A percentile compares a stretch with the other conserved stretches of the same genome.
Conservation (phyloP, 305 asterid species). For the Fraxinus baroniana region DNA sequence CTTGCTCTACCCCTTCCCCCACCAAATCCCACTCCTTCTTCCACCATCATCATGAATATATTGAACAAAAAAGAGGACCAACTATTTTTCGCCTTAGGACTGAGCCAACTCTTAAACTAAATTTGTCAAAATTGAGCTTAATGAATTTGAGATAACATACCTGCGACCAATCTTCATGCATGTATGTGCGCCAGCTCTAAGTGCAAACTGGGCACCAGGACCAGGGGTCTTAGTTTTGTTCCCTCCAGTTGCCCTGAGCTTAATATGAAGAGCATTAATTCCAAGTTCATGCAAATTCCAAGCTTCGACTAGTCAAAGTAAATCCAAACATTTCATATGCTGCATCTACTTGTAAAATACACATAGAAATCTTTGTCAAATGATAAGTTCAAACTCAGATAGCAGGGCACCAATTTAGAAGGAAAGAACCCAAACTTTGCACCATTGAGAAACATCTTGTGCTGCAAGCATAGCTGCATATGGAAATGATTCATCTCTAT, state of each 20-base stretch:
- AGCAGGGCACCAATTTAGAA: background rate
- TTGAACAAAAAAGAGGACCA: no score
- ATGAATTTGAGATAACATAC: conserved; percentile 36
- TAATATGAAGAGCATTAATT: conserved; percentile 68
- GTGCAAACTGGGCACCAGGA: conserved; percentile 88
- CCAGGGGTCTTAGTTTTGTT: conserved; percentile 87
- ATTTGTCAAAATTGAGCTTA: background rate
- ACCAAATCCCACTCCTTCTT: no score
- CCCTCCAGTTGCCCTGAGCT: conserved; percentile 89
- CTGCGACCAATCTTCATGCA: conserved; percentile 88
- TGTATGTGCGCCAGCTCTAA: conserved; percentile 82
- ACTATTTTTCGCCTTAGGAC: no score
- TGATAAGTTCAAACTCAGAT: background rate
- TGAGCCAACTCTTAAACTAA: no score
- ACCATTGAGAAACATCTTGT: conserved; percentile 58
- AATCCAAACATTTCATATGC: background rate
- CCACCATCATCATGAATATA: no score
- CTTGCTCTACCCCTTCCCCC: no score
- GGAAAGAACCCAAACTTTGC: conserved; percentile 50
- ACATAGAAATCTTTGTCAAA: background rate
- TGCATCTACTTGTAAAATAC: background rate
- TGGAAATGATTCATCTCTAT: conserved; percentile 84
- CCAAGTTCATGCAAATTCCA: conserved; percentile 60
- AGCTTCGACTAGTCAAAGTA: background rate
- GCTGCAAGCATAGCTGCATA: conserved; percentile 90